A percentile compares a stretch with the other conserved stretches of the same genome.
Conservation (phyloP, 2,329 filamentous ascomycete genomes). For the Cladosporium sphaerospermum region DNA sequence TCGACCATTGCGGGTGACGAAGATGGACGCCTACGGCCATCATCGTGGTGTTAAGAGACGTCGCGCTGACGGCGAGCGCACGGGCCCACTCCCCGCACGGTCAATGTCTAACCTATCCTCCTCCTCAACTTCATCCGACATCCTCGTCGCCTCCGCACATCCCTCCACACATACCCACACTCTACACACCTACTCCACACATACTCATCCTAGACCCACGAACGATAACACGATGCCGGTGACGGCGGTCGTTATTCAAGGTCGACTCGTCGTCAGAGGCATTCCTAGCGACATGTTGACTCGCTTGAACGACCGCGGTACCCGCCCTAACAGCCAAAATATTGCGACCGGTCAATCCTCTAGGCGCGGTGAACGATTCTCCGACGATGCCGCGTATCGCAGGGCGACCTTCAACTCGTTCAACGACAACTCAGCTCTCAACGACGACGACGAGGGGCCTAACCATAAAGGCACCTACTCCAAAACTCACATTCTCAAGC, state of each 20-base stretch:
- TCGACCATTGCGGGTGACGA: too few species aligned
- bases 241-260: neutral
- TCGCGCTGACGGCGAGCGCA: neutral
- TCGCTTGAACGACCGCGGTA: neutral
- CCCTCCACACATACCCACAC: constrained; percentile 6
- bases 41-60: constrained; percentile 8
- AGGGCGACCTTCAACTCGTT: neutral
- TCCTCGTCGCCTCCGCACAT: constrained; percentile 19
- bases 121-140: constrained; percentile 24
- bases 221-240: neutral
- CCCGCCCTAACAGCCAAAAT: neutral
- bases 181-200: neutral
- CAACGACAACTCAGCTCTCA: constrained; percentile 1
- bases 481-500: constrained; percentile 23
- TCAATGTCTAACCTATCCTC: constrained; percentile 6
- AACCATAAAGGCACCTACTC: constrained; percentile 29
- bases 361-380: neutral
- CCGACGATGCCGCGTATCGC: neutral
- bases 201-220: neutral
- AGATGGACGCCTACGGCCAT: constrained; percentile 5
- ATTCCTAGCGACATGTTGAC: neutral
- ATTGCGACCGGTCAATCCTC: neutral
- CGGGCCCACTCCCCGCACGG: neutral
- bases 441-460: constrained; percentile 19
- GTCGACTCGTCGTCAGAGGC: neutral